These are phyloP conservation scores for Fusarium acutatum DNA, from an alignment of 2,329 filamentous ascomycete genomes.

Conservation along the genomic window DNA sequence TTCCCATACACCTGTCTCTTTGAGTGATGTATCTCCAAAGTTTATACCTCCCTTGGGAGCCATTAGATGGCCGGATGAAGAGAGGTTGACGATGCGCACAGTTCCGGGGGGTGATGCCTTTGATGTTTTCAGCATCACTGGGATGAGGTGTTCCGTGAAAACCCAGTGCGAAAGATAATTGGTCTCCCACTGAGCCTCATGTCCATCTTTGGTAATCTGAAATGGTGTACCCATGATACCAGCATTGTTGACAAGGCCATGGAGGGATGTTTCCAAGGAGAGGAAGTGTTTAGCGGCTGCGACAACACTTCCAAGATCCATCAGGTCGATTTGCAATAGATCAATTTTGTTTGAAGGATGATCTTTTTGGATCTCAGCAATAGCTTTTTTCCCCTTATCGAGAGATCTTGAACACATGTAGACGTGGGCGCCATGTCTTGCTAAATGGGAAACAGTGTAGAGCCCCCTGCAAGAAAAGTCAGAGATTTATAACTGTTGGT, in stretches of 20 bases:
- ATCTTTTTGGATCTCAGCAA: neutral
- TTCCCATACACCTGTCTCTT: neutral
- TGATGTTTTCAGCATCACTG: conserved; percentile 25
- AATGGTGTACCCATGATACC: conserved; percentile 28
- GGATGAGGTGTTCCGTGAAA: conserved; percentile 14
- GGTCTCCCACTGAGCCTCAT: conserved; percentile 32
- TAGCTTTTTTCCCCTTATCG: neutral
- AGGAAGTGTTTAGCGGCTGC: conserved; percentile 26
- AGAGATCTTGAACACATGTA: conserved; percentile 20
- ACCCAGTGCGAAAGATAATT: conserved; percentile 33
- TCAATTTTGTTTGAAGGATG: neutral
- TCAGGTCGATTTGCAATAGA: conserved; percentile 20
- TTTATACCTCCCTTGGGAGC: conserved; percentile 26
- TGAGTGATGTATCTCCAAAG: neutral
- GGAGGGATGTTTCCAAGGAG: neutral
- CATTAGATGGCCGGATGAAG: conserved; percentile 14
- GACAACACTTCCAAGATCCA: conserved; percentile 4
- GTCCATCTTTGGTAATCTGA: conserved; percentile 6
- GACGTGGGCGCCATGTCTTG: conserved; percentile 24
- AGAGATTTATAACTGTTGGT: accelerated
- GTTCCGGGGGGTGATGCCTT: neutral
- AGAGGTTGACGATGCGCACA: conserved; percentile 29
- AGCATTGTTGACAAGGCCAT: conserved; percentile 29
- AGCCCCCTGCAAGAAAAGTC: conserved; percentile 6
- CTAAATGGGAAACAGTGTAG: conserved; percentile 17